Evolutionary conservation across 1,139 yeast genomes (phyloP).

Genomic region (Meyerozyma sp.): DNA sequence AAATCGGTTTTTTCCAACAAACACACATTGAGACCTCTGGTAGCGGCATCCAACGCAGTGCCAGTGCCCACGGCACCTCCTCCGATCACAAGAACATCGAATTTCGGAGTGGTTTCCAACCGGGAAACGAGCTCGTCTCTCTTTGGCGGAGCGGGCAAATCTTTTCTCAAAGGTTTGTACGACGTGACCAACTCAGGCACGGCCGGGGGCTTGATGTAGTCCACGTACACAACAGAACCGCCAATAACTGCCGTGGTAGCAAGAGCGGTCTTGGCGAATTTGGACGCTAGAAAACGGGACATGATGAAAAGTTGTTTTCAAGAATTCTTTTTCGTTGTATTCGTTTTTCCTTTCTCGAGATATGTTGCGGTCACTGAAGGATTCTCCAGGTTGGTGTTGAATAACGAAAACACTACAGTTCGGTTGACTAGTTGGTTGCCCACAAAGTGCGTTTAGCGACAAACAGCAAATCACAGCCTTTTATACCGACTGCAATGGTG

Average conservation of each 20-base stretch:
- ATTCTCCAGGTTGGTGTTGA: background rate
- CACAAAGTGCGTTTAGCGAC: background rate
- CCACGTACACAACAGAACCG: slow-evolving; percentile 37
- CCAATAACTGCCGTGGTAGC: slow-evolving; percentile 30
- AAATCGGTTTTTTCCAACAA: slow-evolving; percentile 83
- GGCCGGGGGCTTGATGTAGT: slow-evolving; percentile 35
- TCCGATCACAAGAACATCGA: slow-evolving; percentile 81
- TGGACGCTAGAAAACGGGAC: slow-evolving; percentile 15
- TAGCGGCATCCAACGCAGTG: slow-evolving; percentile 85
- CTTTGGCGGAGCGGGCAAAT: slow-evolving; percentile 31
- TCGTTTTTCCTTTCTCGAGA: background rate
- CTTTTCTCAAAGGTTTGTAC: slow-evolving; percentile 34
- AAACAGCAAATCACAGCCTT: background rate
- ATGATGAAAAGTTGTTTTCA: slow-evolving; percentile 2
- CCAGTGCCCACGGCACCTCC: slow-evolving; percentile 98
- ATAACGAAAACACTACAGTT: background rate
- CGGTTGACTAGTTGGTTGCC: background rate
- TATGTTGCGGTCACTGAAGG: background rate
- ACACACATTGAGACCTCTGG: slow-evolving; percentile 88
- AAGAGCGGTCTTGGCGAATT: slow-evolving; percentile 29
- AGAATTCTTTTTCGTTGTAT: no score
- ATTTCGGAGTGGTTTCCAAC: slow-evolving; percentile 40
- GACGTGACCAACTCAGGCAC: slow-evolving; percentile 23
- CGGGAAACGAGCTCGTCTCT: slow-evolving; percentile 29
- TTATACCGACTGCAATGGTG: background rate